Conservation (phyloP, 2,329 filamentous ascomycete species). For the Raffaelea ambrosiae region DNA sequence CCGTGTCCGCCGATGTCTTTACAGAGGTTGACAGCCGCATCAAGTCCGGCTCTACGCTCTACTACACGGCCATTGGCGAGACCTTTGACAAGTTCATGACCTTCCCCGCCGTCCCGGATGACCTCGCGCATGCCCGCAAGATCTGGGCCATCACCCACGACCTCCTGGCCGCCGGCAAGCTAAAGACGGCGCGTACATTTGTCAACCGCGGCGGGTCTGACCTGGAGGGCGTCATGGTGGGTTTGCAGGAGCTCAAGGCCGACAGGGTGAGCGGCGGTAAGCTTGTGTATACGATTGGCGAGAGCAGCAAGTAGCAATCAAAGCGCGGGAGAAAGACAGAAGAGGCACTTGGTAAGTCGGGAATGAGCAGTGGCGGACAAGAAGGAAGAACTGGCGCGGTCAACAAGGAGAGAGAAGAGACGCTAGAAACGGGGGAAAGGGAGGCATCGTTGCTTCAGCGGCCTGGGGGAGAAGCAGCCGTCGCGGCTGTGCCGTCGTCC, state of each 20-base stretch:
- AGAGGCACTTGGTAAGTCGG: background rate
- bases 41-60: slow-evolving; percentile 16
- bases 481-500: no score
- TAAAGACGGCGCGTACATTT: slow-evolving; percentile 22
- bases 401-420: no score
- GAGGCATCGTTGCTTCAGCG: no score
- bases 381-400: no score
- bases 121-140: slow-evolving; percentile 23
- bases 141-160: slow-evolving; percentile 23
- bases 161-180: slow-evolving; percentile 23
- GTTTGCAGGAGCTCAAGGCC: slow-evolving; percentile 20
- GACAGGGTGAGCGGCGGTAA: slow-evolving; percentile 28
- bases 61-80: slow-evolving; percentile 25
- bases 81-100: slow-evolving; percentile 13
- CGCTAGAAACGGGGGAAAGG: no score
- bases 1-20: slow-evolving; percentile 13
- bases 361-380: no score
- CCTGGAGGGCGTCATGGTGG: slow-evolving; percentile 21
- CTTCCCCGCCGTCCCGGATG: slow-evolving; percentile 11
- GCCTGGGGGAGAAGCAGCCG: no score
- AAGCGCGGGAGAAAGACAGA: background rate
- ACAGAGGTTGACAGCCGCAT: slow-evolving; percentile 29
- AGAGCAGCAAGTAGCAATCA: background rate
- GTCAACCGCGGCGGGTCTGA: slow-evolving; percentile 20
- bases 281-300: slow-evolving; percentile 24